Evolutionary conservation across 306 rosid species (phyloP).

Genomic region (Ceratonia siliqua): DNA sequence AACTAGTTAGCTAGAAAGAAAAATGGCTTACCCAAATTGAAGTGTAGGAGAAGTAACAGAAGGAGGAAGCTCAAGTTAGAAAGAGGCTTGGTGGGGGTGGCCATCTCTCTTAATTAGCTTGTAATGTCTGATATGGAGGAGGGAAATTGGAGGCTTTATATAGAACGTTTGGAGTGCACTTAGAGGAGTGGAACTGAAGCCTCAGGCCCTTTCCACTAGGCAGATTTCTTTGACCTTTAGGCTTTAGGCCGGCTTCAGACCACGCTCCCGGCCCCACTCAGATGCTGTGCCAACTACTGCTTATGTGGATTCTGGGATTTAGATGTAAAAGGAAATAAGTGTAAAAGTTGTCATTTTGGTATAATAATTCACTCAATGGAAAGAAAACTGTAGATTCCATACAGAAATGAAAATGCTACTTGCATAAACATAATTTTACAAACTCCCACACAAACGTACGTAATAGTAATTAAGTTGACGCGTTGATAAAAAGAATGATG

Average conservation of each 20-base stretch:
- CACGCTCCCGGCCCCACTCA: constrained; percentile 44
- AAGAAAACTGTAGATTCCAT: too few species aligned
- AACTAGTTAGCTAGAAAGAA: background rate
- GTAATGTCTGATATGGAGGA: background rate
- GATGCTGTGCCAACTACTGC: background rate
- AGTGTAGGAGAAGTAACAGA: constrained; percentile 44
- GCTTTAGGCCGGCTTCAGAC: background rate
- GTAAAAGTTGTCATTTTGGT: background rate
- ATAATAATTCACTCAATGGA: background rate
- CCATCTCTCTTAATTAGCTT: constrained; percentile 30
- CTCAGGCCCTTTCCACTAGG: constrained; percentile 41
- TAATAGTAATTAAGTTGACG: too few species aligned
- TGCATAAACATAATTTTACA: too few species aligned
- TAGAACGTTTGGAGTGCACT: constrained; percentile 22
- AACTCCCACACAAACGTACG: too few species aligned
- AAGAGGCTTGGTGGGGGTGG: constrained; percentile 22
- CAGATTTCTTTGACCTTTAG: constrained; percentile 48
- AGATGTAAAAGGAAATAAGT: too few species aligned
- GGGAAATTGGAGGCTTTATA: constrained; percentile 22
- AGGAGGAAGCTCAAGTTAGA: constrained; percentile 33
- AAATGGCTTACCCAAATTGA: constrained; percentile 41
- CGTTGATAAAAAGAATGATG: too few species aligned
- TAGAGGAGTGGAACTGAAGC: constrained; percentile 8
- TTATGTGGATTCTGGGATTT: too few species aligned
- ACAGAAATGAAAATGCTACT: too few species aligned